phyloP scores from a whole-genome alignment of 768 basidiomycete species.

The Amanita muscaria region DNA sequence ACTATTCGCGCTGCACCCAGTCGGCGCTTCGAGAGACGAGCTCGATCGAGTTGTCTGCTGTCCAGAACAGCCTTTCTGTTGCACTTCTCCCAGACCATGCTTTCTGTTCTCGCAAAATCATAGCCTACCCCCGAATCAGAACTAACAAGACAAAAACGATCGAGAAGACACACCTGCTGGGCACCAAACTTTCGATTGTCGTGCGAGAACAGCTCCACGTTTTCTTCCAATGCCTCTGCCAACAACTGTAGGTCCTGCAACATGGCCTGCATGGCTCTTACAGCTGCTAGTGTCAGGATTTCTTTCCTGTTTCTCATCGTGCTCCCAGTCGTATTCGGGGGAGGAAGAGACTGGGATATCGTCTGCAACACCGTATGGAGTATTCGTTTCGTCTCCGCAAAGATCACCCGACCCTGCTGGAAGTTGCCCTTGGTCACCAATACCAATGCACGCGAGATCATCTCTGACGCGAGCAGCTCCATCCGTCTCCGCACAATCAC shows the following conservation, averaged over 20 bases:
- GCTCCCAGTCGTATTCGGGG: slow-evolving; percentile 38
- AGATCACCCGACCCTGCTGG: slow-evolving; percentile 82
- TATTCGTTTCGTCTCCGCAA: slow-evolving; percentile 87
- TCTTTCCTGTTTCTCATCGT: slow-evolving; percentile 74
- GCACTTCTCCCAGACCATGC: slow-evolving; percentile 90
- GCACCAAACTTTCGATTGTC: slow-evolving; percentile 95
- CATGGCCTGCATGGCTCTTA: slow-evolving; percentile 77
- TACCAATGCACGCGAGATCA: slow-evolving; percentile 92
- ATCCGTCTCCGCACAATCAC: slow-evolving; percentile 89
- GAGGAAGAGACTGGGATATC: slow-evolving; percentile 64
- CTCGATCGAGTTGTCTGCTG: slow-evolving; percentile 83
- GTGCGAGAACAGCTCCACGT: slow-evolving; percentile 85
- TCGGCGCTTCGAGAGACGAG: slow-evolving; percentile 78
- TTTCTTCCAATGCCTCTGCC: slow-evolving; percentile 83
- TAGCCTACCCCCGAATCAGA: slow-evolving; percentile 47
- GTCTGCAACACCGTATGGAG: slow-evolving; percentile 85
- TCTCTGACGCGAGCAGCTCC: slow-evolving; percentile 94
- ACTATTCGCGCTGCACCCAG: slow-evolving; percentile 70
- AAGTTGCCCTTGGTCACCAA: slow-evolving; percentile 89
- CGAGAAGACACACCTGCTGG: slow-evolving; percentile 64
- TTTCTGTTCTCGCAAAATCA: slow-evolving; percentile 93
- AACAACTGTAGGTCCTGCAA: slow-evolving; percentile 82
- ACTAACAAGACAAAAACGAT: slow-evolving; percentile 1
- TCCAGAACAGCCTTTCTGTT: slow-evolving; percentile 90
- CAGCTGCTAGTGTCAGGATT: slow-evolving; percentile 57